Base-by-base conservation (phyloP, 106 monocot species). In the Dioscorea alata region DNA sequence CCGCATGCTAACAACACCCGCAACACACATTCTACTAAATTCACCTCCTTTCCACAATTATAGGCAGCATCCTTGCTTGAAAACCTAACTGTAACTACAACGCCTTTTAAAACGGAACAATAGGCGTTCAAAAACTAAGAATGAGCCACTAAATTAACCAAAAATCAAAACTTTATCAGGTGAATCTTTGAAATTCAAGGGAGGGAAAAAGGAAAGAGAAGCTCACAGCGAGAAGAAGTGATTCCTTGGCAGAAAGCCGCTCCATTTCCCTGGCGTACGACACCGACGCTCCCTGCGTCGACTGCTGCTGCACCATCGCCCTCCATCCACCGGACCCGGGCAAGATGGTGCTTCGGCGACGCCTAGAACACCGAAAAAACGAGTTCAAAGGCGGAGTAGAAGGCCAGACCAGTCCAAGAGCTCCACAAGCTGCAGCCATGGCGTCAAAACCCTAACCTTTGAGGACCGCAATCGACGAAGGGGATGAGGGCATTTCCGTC, bases 261-360 rank as follows among this genome's bases (percentile, higher is more conserved):
- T 99, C 99, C 99, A 99, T 99, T 80, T 99, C 99, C 76, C 85
- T 89, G 9, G 92, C 99, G 67, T 93, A 99, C 57, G 32, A 79
- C 13, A 84, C 81, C 16, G 86, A 72, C 14, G 92, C 75, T 13
- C 99, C 99, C 68, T 76, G 89, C 60, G 76, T 78, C 23, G 74
- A 69, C 81, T 87, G 75, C 87, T 94, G 82, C 78, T 88, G 88
- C 48, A 75, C 83, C 80, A 80, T 74, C 60, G 83, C 88, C 68
- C 76, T 71, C 70, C 82, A 80, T 49, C 78, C 51, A 22, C 68
- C 69, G 20, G 32, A 23, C n/a, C 68, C 72, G 5, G 33, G 6
- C 23, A 66, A 52, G 12, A 64, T 57, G 18, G 21, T 42, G 21
- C 71, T 76, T 66, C 74, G 76, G 71, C 42, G 59, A 4, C 4